Percentiles rank a stretch among this genome's conserved stretches.
Evolutionary conservation across 2,329 filamentous ascomycete genomes (phyloP).

Genomic region (Sarocladium kiliense): DNA sequence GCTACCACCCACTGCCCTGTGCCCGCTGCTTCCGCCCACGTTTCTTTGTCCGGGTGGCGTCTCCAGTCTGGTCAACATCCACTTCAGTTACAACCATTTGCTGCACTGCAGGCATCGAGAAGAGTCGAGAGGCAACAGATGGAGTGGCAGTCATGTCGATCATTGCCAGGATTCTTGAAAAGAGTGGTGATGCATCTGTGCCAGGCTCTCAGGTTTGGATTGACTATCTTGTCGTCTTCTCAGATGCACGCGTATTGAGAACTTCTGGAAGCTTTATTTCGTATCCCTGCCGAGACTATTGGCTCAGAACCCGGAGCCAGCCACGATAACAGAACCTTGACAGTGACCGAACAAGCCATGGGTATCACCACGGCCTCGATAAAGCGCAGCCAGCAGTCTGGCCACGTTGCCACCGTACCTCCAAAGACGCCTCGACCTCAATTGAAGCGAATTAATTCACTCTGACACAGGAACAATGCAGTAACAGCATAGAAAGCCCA

Average conservation of each 20-base stretch:
- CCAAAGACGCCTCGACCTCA: not conserved
- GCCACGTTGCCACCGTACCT: not conserved
- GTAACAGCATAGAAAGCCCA: not conserved
- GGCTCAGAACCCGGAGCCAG: not conserved
- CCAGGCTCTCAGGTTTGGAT: too few species aligned
- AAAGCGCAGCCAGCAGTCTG: not conserved
- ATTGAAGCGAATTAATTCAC: not conserved
- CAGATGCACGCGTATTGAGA: not conserved
- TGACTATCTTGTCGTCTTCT: not conserved
- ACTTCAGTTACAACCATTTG: not conserved
- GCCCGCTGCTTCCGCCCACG: conserved; percentile 5
- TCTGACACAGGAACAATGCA: not conserved
- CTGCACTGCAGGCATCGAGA: not conserved
- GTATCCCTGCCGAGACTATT: not conserved
- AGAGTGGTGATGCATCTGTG: too few species aligned
- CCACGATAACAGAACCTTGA: not conserved
- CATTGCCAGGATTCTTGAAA: not conserved
- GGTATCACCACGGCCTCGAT: not conserved
- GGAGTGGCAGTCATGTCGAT: not conserved
- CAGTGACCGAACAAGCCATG: not conserved
- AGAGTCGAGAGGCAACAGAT: not conserved
- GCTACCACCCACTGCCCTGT: not conserved
- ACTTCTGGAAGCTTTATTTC: not conserved
- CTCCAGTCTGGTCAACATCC: not conserved
- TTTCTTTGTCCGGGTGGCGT: not conserved